These are phyloP conservation scores for Exobasidium rhododendri DNA, from an alignment of 1,284 basidiomycete species.

Conservation along the genomic window DNA sequence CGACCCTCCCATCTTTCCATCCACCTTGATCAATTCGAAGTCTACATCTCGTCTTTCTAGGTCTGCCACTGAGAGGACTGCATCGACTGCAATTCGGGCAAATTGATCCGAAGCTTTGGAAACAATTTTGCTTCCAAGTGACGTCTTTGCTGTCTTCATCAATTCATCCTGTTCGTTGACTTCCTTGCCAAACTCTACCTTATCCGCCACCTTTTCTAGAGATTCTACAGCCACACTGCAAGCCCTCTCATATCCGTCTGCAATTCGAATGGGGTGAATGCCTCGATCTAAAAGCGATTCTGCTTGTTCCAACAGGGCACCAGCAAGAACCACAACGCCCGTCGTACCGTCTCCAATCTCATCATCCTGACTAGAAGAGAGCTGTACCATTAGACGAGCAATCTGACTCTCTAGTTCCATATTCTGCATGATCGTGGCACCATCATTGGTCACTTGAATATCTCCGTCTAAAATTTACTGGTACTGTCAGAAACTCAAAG, in stretches of 20 bases:
- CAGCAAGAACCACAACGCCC: constrained; percentile 96
- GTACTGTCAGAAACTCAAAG: neutral
- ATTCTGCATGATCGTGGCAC: constrained; percentile 62
- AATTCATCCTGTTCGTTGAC: constrained; percentile 77
- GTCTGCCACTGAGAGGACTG: constrained; percentile 91
- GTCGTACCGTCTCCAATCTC: constrained; percentile 99
- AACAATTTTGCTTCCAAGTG: constrained; percentile 95
- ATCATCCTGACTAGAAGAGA: constrained; percentile 96
- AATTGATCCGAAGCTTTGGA: constrained; percentile 94
- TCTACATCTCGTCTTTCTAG: constrained; percentile 90
- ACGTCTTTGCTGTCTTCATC: constrained; percentile 86
- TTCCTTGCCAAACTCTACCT: constrained; percentile 74
- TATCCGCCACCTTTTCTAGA: constrained; percentile 88
- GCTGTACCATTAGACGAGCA: constrained; percentile 92
- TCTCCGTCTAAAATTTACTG: constrained; percentile 69
- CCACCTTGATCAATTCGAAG: constrained; percentile 98
- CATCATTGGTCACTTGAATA: constrained; percentile 98
- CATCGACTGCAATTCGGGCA: constrained; percentile 94
- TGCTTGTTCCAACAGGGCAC: constrained; percentile 85
- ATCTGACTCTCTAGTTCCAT: constrained; percentile 91
- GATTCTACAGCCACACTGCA: constrained; percentile 84
- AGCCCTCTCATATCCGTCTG: constrained; percentile 94
- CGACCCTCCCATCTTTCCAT: constrained; percentile 95
- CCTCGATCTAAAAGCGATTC: constrained; percentile 86
- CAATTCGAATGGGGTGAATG: constrained; percentile 96